Percentiles rank a stretch among this genome's conserved stretches.
These are phyloP conservation scores for Botryotinia calthae DNA, from an alignment of 2,329 filamentous ascomycete genomes.

Conservation along the genomic window DNA sequence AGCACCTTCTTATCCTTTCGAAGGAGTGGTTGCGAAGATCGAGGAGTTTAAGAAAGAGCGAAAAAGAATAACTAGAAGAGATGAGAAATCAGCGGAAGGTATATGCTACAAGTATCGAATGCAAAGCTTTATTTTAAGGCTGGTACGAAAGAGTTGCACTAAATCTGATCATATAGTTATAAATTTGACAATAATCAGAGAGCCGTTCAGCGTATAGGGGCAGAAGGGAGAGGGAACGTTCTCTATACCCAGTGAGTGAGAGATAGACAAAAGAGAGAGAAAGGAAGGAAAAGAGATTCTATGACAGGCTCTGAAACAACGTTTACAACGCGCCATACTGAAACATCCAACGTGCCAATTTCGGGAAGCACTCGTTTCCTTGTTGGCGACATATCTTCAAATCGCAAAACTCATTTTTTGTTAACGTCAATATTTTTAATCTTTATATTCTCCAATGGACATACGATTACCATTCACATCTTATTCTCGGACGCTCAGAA, in stretches of 20 bases:
- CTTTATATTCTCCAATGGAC: neutral
- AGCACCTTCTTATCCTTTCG: too few relatives aligned
- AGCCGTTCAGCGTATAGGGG: too few relatives aligned
- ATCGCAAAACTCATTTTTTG: neutral
- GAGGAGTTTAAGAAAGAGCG: too few relatives aligned
- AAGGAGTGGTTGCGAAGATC: too few relatives aligned
- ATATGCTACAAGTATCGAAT: too few relatives aligned
- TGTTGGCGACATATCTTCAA: rapidly evolving
- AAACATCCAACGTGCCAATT: neutral
- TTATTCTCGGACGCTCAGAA: neutral
- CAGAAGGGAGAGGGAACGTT: rapidly evolving
- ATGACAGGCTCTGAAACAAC: neutral
- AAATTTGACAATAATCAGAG: too few relatives aligned
- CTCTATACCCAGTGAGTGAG: rapidly evolving
- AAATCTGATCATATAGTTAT: too few relatives aligned
- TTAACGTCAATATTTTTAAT: neutral
- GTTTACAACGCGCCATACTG: neutral
- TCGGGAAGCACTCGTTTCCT: neutral
- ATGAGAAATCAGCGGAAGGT: too few relatives aligned
- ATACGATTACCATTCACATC: too few relatives aligned
- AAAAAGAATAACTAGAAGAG: too few relatives aligned
- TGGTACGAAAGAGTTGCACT: too few relatives aligned
- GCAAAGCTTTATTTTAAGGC: too few relatives aligned
- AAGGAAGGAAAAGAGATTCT: neutral
- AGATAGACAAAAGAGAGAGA: neutral